These are phyloP conservation scores for Diaporthe nobilis DNA, from an alignment of 2,329 filamentous ascomycete species.

Conservation along the genomic window DNA sequence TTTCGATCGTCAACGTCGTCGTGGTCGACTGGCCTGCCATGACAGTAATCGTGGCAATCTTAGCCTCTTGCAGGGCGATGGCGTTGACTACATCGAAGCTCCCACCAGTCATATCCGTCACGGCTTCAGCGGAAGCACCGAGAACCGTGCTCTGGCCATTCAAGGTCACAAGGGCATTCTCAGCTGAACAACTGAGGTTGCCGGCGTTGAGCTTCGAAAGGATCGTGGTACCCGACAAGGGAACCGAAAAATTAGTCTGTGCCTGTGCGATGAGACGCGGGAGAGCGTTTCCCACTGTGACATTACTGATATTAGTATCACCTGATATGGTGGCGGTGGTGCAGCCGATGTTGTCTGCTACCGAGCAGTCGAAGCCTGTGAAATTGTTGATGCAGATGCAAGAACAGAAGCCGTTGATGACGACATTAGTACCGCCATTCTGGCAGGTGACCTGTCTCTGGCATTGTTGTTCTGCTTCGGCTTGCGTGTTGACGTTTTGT, in stretches of 20 bases:
- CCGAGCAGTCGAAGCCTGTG: conserved; percentile 70
- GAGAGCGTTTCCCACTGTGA: conserved; percentile 85
- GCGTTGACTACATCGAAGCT: conserved; percentile 41
- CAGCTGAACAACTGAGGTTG: conserved; percentile 83
- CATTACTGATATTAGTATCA: conserved; percentile 67
- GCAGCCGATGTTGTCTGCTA: conserved; percentile 63
- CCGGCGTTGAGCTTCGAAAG: conserved; percentile 82
- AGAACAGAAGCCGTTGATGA: conserved; percentile 78
- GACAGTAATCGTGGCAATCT: conserved; percentile 52
- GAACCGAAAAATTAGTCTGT: conserved; percentile 79
- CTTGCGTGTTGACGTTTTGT: conserved; percentile 47
- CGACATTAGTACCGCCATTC: conserved; percentile 85
- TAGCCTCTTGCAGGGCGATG: conserved; percentile 45
- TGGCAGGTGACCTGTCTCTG: conserved; percentile 74
- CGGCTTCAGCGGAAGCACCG: conserved; percentile 49
- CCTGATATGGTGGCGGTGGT: conserved; percentile 64
- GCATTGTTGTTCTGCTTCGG: conserved; percentile 62
- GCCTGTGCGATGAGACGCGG: conserved; percentile 79
- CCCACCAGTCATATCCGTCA: conserved; percentile 43
- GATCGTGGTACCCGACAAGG: conserved; percentile 78
- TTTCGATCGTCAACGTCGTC: conserved; percentile 51
- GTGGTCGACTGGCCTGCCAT: conserved; percentile 49
- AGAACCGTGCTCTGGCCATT: conserved; percentile 66
- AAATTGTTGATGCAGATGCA: conserved; percentile 94
- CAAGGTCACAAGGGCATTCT: conserved; percentile 92